Evolutionary conservation across 2,329 filamentous ascomycete genomes (phyloP).

Genomic region (Dactylella cylindrospora): DNA sequence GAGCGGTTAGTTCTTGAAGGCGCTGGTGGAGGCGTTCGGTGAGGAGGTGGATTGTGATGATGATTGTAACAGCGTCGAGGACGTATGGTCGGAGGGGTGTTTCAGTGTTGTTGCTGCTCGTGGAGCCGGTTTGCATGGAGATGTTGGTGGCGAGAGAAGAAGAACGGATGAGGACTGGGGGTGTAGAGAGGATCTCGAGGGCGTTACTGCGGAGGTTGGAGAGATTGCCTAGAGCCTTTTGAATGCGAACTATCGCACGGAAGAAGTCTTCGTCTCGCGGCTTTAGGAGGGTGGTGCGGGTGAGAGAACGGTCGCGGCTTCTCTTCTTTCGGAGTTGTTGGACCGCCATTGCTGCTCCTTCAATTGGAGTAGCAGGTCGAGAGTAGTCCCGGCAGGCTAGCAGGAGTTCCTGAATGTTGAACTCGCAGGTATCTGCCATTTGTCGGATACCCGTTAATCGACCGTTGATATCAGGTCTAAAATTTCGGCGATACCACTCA

Average conservation of each 20-base stretch:
- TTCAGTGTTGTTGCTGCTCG: not conserved
- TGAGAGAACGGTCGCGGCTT: constrained; percentile 6
- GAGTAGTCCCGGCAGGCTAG: constrained; percentile 13
- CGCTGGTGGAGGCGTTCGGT: constrained; percentile 23
- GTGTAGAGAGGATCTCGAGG: constrained; percentile 22
- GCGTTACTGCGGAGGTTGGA: constrained; percentile 28
- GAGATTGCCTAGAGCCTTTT: constrained; percentile 31
- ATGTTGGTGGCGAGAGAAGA: constrained; percentile 24
- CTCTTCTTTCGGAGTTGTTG: constrained; percentile 26
- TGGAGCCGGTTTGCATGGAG: not conserved
- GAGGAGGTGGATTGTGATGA: constrained; percentile 25
- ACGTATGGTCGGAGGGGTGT: constrained; percentile 30
- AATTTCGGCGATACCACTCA: constrained; percentile 41
- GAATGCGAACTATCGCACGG: constrained; percentile 32
- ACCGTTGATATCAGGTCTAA: constrained; percentile 34
- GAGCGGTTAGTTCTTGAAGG: constrained; percentile 16
- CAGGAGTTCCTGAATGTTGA: constrained; percentile 27
- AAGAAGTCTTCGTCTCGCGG: constrained; percentile 42
- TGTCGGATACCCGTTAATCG: constrained; percentile 22
- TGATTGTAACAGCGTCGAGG: constrained; percentile 25
- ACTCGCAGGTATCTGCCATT: constrained; percentile 27
- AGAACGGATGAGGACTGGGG: constrained; percentile 17
- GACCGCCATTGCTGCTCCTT: not conserved
- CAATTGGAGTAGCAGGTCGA: constrained; percentile 20
- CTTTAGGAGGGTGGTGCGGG: constrained; percentile 15